Base-by-base conservation (phyloP, 345 rosid genomes). In the Chamaenerion angustifolium region DNA sequence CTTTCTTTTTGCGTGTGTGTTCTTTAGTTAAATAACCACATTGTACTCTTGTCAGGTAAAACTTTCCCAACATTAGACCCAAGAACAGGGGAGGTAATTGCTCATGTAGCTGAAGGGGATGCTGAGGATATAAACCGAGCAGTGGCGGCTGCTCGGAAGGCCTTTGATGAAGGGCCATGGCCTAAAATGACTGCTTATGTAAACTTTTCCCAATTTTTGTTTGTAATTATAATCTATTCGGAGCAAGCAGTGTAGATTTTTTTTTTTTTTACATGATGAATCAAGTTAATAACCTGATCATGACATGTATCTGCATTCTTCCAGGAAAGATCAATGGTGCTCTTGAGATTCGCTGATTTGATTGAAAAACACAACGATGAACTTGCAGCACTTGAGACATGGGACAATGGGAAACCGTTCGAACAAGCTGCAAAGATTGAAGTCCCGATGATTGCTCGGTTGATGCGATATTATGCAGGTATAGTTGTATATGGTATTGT, bases 391-490 rank as follows among this genome's bases (percentile, higher is more conserved):
- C 65, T 88, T 2, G 97, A 88, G 77, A 68, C 95, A 43, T 88
- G 97, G 97, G 75, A 88, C 68, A 82, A 80, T 58, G 97, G 97
- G 59, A 88, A 88, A 64, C 78, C 83, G 51, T 73, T 66, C 63
- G 78, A 76, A 61, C 97, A 88, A 55, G 46, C 97, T 49, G 56
- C 23, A 67, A 61, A 70, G 18, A 5, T 51, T 0, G 97, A 88
- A 68, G 40, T 85, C 41, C 95, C 97, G 6, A 48, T 70, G 80
- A 14, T 80, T 6, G 65, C 66, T 1, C 83, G 97, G 42, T 59
- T 88, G 54, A 69, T 88, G 61, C 88, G 78, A 41, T 88, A 84
- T 69, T 84, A 81, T 62, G 89, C 94, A 43, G 94, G 89, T 84
- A 19, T 35, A 21, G 8, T 18, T 13, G 16, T 53, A 25, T 40